These are phyloP conservation scores for Starmerella floricola DNA, from an alignment of 805 yeast species.

Conservation along the genomic window DNA sequence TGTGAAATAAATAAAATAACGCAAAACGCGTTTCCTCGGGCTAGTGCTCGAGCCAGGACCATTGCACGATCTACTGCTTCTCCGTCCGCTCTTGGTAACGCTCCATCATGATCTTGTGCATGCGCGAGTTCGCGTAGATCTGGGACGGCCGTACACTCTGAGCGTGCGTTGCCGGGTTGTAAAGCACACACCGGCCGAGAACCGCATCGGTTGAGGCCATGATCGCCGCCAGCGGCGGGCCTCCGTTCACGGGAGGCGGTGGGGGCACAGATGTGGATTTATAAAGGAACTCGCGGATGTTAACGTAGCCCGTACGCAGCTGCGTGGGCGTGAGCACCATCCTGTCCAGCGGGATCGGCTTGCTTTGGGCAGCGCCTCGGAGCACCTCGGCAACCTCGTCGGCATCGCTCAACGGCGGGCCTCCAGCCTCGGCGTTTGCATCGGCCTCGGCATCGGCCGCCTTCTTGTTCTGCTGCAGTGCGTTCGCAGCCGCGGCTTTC, in stretches of 20 bases:
- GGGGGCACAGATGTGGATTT: constrained; percentile 49
- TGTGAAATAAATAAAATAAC: too few species aligned
- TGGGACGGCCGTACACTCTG: constrained; percentile 27
- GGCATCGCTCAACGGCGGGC: constrained; percentile 53
- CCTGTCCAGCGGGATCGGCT: constrained; percentile 64
- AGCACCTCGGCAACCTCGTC: constrained; percentile 84
- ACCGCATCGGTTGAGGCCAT: constrained; percentile 28
- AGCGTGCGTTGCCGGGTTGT: constrained; percentile 24
- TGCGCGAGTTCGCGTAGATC: constrained; percentile 8
- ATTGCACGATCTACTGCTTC: not conserved
- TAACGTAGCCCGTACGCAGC: constrained; percentile 53
- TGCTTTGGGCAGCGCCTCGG: constrained; percentile 67
- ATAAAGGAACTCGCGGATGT: constrained; percentile 83
- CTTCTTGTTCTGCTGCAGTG: constrained; percentile 24
- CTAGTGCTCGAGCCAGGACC: too few species aligned
- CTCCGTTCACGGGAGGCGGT: constrained; percentile 33
- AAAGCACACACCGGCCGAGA: constrained; percentile 28
- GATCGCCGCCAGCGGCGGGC: constrained; percentile 19
- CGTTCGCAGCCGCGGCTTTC: constrained; percentile 38
- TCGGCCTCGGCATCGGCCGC: constrained; percentile 26
- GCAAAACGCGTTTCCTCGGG: too few species aligned
- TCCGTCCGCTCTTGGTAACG: not conserved
- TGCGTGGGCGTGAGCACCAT: constrained; percentile 53
- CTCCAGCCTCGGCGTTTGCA: constrained; percentile 22
- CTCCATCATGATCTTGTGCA: constrained; percentile 4